Base-by-base conservation (phyloP, 2,329 filamentous ascomycete species). In the Aspergillus fijiensis region DNA sequence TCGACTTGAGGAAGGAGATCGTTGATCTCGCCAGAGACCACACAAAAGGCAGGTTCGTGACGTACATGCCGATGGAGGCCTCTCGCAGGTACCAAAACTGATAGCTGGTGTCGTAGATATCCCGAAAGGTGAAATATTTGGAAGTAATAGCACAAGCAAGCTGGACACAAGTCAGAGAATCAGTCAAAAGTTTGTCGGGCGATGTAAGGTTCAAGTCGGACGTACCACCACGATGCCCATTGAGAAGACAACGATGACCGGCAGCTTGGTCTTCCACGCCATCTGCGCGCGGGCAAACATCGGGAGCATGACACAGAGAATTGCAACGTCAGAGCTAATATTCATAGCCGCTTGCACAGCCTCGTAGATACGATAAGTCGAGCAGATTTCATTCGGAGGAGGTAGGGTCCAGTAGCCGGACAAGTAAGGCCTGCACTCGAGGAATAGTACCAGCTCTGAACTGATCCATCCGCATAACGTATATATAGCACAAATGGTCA, bases 61-160 rank as follows among this genome's bases (percentile, higher is more conserved):
- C 53, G 53, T 55, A 55, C 53, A 55, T 55, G 27, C 53, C 53
- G 53, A 55, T 55, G 27, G 53, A 55, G 14, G 53, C 53, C 12
- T 55, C 53, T 4, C 53, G 25, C 1, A 55, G 53, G 53, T 55
- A 55, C 53, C 53, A 55, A 29, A 55, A 55, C 27, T 55, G 53
- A 25, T 55, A 55, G 27, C 53, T 55, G 45, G 48, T 35, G 42
- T 55, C 53, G 19, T 55, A 55, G 12, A 55, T 55, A n/a, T 55
- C 19, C 16, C 33, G 4, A 27, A 55, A 55, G 4, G 53, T 55
- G 11, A 55, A 55, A n/a, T 31, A 55, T 25, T 55, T 55, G 19
- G 53, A 55, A n/a, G 12, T 49, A 5, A 55, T 55, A 35, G 53
- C 53, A 21, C 53, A 55, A 3, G 42, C 53, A 33, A 55, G 45